These are phyloP conservation scores for Fusarium sp. DNA, from an alignment of 2,329 filamentous ascomycete species.

Conservation along the genomic window DNA sequence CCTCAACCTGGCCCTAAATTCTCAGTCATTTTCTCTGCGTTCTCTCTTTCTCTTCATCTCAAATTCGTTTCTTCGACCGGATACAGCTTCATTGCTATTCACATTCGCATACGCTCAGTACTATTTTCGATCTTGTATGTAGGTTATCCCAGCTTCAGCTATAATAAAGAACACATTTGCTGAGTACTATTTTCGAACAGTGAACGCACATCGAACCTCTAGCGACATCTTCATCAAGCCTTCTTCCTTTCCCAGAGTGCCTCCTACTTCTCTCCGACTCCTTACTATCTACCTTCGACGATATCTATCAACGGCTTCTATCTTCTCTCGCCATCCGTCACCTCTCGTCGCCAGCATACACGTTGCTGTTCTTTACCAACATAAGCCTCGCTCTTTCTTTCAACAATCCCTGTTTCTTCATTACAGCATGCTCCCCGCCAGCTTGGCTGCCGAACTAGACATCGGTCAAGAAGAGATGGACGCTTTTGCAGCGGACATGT, in stretches of 20 bases:
- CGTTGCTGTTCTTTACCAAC: background rate
- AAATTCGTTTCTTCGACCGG: background rate
- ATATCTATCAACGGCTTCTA: background rate
- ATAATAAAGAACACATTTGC: too few species aligned
- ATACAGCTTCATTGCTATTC: background rate
- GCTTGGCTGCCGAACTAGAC: background rate
- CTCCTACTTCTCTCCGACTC: too few species aligned
- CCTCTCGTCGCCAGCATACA: background rate
- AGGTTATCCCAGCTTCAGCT: too few species aligned
- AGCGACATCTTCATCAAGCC: background rate
- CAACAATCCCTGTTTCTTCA: background rate
- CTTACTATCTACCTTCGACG: background rate
- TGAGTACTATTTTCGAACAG: background rate
- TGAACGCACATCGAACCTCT: background rate
- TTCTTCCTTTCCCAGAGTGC: background rate
- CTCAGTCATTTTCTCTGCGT: background rate
- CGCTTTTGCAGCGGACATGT: background rate
- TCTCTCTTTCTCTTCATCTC: background rate
- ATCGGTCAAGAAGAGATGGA: background rate
- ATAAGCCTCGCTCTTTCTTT: background rate
- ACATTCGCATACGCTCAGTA: background rate
- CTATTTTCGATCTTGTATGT: background rate
- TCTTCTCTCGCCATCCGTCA: background rate
- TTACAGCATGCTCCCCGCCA: background rate
- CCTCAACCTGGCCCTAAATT: background rate